phyloP scores from a whole-genome alignment of 176 grass and related monocot species.

The Saccharum officinarum region DNA sequence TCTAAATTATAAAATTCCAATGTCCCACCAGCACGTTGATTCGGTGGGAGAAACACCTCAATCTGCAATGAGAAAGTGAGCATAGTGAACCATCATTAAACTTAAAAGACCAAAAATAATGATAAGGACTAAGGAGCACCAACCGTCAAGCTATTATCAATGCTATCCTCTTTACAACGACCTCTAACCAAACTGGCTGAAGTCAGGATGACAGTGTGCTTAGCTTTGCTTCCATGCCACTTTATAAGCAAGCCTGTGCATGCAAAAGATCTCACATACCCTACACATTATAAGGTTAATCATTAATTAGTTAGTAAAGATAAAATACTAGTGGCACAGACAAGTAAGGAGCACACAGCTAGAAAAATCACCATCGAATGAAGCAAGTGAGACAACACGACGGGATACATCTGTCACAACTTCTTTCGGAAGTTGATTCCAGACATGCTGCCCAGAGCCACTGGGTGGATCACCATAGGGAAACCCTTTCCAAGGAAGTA shows the following conservation, averaged over 20 bases:
- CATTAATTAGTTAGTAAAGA: conserved; percentile 8
- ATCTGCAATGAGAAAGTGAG: conserved; percentile 26
- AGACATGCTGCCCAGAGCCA: background rate
- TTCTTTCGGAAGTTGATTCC: background rate
- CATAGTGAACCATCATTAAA: background rate
- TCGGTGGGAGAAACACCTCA: conserved; percentile 23
- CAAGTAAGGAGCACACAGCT: background rate
- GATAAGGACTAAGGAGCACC: background rate
- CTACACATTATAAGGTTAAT: conserved; percentile 1
- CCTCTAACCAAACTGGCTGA: conserved; percentile 34
- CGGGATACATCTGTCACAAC: conserved; percentile 19
- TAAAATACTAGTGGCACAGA: background rate
- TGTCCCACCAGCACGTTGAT: conserved; percentile 19
- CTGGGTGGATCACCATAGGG: background rate
- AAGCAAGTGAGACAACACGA: conserved; percentile 33
- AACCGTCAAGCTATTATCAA: conserved; percentile 14
- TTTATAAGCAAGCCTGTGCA: conserved; percentile 35
- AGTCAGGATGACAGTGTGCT: conserved; percentile 9
- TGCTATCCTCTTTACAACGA: background rate
- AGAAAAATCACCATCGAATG: conserved; percentile 23
- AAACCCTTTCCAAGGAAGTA: conserved; percentile 23
- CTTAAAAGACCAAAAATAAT: background rate
- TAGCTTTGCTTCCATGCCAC: conserved; percentile 3
- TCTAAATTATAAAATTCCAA: conserved; percentile 26
- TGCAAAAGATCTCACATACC: conserved; percentile 5